phyloP scores from a whole-genome alignment of 306 rosid genomes.

The Quercus mongolica region DNA sequence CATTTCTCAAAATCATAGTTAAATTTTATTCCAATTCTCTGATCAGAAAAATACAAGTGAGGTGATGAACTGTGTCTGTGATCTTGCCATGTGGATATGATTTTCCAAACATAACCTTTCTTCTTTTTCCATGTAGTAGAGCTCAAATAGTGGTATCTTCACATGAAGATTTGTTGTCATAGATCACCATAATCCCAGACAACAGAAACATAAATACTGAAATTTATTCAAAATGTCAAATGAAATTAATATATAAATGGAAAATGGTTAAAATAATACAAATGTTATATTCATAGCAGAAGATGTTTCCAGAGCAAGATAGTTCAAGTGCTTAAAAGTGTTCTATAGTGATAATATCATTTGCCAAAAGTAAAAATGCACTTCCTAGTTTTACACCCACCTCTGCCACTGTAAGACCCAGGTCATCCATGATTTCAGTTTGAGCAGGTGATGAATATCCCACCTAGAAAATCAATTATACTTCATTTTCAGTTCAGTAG shows the following conservation, averaged over 20 bases:
- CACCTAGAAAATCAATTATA: conserved; percentile 38
- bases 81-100: no score
- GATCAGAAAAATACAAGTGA: no score
- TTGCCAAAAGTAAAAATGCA: neutral
- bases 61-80: no score
- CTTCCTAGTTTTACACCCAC: conserved; percentile 16
- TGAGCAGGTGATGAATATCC: conserved; percentile 92
- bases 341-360: neutral
- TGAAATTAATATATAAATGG: neutral
- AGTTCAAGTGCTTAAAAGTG: neutral
- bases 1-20: no score
- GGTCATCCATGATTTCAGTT: conserved; percentile 59
- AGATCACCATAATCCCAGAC: neutral
- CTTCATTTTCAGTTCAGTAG: neutral
- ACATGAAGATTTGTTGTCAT: no score
- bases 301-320: neutral
- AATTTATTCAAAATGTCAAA: neutral
- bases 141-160: no score
- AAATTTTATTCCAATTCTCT: no score
- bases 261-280: neutral
- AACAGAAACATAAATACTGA: neutral
- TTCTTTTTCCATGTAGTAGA: no score
- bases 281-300: neutral
- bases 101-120: no score
- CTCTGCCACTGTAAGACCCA: conserved; percentile 61